Percentiles rank a stretch among this genome's conserved stretches.
These are phyloP conservation scores for Deuterostichococcus epilithicus DNA, from an alignment of 139 green algal species.

Conservation along the genomic window DNA sequence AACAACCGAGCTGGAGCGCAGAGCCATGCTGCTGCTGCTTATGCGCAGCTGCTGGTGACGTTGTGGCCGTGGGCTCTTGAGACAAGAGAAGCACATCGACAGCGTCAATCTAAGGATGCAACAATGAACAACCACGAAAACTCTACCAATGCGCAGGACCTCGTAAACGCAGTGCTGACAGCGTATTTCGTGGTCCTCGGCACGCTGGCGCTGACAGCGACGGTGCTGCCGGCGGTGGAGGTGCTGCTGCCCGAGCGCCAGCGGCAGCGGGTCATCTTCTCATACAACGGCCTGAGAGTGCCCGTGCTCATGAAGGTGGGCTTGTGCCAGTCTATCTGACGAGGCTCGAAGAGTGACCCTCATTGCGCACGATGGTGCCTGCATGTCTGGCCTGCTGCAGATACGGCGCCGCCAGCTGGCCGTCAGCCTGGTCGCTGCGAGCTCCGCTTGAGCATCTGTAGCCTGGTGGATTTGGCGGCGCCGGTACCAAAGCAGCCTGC, in stretches of 20 bases:
- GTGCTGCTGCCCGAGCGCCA: slow-evolving; percentile 30
- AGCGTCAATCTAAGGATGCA: no score
- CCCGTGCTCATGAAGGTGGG: slow-evolving; percentile 36
- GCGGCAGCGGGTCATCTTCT: slow-evolving; percentile 6
- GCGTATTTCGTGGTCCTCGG: slow-evolving; percentile 92
- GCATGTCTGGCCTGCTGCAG: background rate
- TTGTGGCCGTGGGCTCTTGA: no score
- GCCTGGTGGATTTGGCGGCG: no score
- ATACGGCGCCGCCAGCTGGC: no score
- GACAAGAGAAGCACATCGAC: no score
- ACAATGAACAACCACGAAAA: no score
- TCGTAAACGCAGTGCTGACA: slow-evolving; percentile 70
- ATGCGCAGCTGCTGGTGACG: no score
- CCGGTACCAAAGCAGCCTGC: no score
- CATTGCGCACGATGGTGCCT: background rate
- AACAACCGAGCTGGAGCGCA: no score
- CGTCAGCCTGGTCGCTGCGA: no score
- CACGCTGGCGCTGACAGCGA: slow-evolving; percentile 64
- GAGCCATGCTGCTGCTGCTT: no score
- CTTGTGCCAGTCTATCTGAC: background rate
- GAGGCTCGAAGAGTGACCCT: background rate
- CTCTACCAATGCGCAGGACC: slow-evolving; percentile 21
- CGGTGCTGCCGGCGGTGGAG: slow-evolving; percentile 54
- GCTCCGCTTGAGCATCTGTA: no score
- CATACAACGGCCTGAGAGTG: slow-evolving; percentile 14